Evolutionary conservation across 768 basidiomycete species (phyloP).

Genomic region (Erythrobasidium yunnanense): DNA sequence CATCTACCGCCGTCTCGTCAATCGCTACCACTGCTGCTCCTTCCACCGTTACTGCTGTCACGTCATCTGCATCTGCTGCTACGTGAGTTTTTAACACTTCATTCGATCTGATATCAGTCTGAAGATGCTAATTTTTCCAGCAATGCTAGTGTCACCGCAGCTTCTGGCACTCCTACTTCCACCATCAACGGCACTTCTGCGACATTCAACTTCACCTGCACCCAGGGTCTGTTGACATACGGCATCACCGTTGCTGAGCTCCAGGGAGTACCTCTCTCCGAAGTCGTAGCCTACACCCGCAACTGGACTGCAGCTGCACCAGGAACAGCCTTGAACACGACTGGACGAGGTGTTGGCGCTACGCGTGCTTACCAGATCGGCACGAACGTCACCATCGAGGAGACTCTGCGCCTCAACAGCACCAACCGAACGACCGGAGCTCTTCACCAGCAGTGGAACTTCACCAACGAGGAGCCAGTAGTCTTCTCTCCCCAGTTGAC

Average conservation of each 20-base stretch:
- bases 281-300: not conserved
- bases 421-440: not conserved
- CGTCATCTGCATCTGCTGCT: conserved; percentile 10
- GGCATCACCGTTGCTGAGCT: conserved; percentile 8
- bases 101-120: not conserved
- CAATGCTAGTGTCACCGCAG: conserved; percentile 4
- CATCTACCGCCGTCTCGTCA: not conserved
- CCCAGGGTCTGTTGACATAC: conserved; percentile 12
- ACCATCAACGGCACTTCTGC: conserved; percentile 3
- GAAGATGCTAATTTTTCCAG: not conserved
- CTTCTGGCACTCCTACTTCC: not conserved
- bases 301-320: not conserved
- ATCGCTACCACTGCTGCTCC: not conserved
- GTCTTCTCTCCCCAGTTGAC: not conserved
- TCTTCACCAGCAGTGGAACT: conserved; percentile 16
- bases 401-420: not conserved
- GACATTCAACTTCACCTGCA: conserved; percentile 11
- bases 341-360: not conserved
- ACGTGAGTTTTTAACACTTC: conserved; percentile 4
- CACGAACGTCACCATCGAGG: not conserved
- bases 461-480: not conserved
- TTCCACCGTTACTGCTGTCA: not conserved
- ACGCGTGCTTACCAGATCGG: not conserved
- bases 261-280: not conserved
- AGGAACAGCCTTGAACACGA: not conserved